Evolutionary conservation across 2,329 filamentous ascomycete genomes (phyloP).

Genomic region (Calonectria pauciramosa): DNA sequence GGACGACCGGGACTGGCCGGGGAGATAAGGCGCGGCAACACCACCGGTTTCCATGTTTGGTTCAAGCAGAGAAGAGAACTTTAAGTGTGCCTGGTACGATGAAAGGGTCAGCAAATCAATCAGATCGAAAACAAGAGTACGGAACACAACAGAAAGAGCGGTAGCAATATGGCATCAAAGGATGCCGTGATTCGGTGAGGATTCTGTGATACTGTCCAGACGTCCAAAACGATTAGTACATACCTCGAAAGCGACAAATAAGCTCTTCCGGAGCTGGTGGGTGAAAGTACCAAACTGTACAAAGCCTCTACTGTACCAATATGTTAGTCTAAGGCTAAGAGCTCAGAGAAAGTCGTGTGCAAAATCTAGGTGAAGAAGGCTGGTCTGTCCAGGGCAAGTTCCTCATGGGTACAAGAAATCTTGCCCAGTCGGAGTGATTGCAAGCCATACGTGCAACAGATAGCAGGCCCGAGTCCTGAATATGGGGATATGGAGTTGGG

Average conservation of each 20-base stretch:
- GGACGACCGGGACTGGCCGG: constrained; percentile 46
- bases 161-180: neutral
- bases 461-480: neutral
- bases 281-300: constrained; percentile 47
- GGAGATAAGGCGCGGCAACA: constrained; percentile 49
- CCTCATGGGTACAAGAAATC: neutral
- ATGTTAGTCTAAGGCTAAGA: neutral
- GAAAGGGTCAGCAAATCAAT: constrained; percentile 9
- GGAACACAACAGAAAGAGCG: neutral
- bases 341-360: neutral
- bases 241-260: constrained; percentile 52
- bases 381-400: neutral
- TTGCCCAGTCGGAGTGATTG: neutral
- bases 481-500: neutral
- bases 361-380: neutral
- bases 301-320: constrained; percentile 43
- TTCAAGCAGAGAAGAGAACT: constrained; percentile 52
- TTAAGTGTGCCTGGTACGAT: constrained; percentile 42
- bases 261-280: constrained; percentile 45
- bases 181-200: neutral
- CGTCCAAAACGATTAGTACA: constrained; percentile 22
- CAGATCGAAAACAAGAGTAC: neutral
- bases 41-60: constrained; percentile 54
- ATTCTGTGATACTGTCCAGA: neutral
- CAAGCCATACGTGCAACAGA: neutral